Base-by-base conservation (phyloP, 768 basidiomycete species). In the Tricholoma terreum region DNA sequence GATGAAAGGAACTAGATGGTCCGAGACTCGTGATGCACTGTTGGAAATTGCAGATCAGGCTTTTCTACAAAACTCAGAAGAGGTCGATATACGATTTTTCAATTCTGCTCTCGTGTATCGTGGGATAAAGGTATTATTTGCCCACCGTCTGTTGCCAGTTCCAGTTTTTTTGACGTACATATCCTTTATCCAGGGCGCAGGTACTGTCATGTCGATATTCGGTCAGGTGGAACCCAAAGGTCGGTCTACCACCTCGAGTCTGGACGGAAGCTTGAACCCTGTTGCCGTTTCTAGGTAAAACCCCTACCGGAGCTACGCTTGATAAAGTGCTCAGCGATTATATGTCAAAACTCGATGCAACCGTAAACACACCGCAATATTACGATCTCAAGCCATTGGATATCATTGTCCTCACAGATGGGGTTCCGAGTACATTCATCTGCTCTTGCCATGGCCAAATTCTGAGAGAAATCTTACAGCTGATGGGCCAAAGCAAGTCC, bases 401-500 rank as follows among this genome's bases (percentile, higher is more conserved):
- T 58, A 70, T 74, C 43, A 68, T 74, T 19, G 63, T 74, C 22
- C 57, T 74, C 9, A 74, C 73, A 9, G 71, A 74, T 51, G 71
- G 73, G 12, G 60, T 64, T 1, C 70, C 73, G n/a, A 58, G 71
- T 72, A 55, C 4, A 62, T 61, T 12, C 17, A 5, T 15, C 48
- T 11, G 8, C 19, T n/a, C 19, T 34, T 17, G 3, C 36, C 21
- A 22, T 30, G 12, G 11, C 22, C n/a, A n/a, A n/a, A 8, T 14
- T 30, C 22, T 45, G 24, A 54, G 24, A 8, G 7, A 7, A 53
- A 17, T 9, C 15, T 11, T 15, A 6, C 38, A 68, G 65, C 56
- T 19, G 65, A 65, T 50, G 53, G 61, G 3, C 65, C 64, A 7
- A 58, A 61, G 14, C 51, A 49, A 31, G 64, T 63, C 8, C 61